phyloP scores from a whole-genome alignment of 345 rosid species.

The Arabidopsis arenosa region DNA sequence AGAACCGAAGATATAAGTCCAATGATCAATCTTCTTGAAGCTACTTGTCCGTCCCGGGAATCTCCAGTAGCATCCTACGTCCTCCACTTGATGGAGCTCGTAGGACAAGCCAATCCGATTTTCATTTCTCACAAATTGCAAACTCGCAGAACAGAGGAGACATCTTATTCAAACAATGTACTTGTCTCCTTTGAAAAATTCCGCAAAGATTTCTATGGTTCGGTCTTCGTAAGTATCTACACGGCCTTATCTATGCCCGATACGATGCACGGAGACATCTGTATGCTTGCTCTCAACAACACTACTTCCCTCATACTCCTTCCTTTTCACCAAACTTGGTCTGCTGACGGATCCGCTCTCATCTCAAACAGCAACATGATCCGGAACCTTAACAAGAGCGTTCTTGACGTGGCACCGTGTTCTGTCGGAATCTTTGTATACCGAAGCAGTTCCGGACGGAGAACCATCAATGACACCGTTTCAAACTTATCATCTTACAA shows the following conservation, averaged over 20 bases:
- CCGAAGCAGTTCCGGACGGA: conserved; percentile 33
- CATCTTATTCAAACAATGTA: conserved; percentile 50
- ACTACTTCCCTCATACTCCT: conserved; percentile 54
- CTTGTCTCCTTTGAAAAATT: conserved; percentile 45
- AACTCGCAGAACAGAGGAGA: conserved; percentile 4
- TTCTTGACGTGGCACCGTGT: conserved; percentile 62
- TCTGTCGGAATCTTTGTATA: conserved; percentile 61
- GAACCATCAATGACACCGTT: conserved; percentile 17
- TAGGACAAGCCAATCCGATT: conserved; percentile 55
- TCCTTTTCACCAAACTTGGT: conserved; percentile 66
- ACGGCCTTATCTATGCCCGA: conserved; percentile 47
- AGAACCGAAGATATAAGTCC: conserved; percentile 49
- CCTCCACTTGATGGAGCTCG: conserved; percentile 60
- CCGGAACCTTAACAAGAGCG: conserved; percentile 49
- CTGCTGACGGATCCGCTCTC: conserved; percentile 39
- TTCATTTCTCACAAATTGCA: conserved; percentile 57
- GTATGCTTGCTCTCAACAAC: conserved; percentile 61
- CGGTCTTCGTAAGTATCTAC: conserved; percentile 37
- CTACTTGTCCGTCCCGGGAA: conserved; percentile 46
- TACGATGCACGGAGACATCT: conserved; percentile 65
- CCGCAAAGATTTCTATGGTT: conserved; percentile 39
- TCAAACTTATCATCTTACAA: neutral
- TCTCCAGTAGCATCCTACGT: conserved; percentile 50
- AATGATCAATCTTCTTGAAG: conserved; percentile 47
- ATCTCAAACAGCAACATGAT: conserved; percentile 45